Conservation (phyloP, 441 rosid species). For the Manihot esculenta region DNA sequence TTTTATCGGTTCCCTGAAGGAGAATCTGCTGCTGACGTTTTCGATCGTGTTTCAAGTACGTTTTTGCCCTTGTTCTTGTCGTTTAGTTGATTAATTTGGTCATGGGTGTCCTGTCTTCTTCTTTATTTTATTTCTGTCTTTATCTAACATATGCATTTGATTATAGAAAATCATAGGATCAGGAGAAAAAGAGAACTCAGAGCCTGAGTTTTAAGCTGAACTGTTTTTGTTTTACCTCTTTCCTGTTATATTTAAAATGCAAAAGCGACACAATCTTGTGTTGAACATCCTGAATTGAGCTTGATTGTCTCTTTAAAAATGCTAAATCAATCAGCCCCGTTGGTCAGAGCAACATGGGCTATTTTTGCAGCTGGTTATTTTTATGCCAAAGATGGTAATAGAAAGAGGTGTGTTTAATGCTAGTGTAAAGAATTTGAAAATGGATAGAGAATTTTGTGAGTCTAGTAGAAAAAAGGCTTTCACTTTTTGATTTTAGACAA, state of each 20-base stretch:
- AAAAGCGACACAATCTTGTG: neutral
- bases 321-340: neutral
- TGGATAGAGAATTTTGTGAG: neutral
- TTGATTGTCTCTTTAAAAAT: neutral
- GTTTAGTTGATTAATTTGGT: no score
- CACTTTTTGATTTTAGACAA: neutral
- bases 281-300: neutral
- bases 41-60: constrained; percentile 92
- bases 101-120: neutral
- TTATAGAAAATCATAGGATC: neutral
- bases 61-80: no score
- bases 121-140: neutral
- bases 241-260: neutral
- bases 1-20: constrained; percentile 94
- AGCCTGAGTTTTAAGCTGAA: neutral
- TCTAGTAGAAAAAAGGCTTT: neutral
- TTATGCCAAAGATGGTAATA: neutral
- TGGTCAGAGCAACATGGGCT: neutral
- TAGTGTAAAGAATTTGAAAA: constrained; percentile 4
- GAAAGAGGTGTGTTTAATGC: neutral
- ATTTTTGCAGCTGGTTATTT: neutral
- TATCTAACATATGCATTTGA: neutral
- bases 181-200: neutral
- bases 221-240: neutral
- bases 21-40: constrained; percentile 97